Evolutionary conservation across 78 protist genomes (phyloP).

Genomic region (Cavenderia fasciculata): DNA sequence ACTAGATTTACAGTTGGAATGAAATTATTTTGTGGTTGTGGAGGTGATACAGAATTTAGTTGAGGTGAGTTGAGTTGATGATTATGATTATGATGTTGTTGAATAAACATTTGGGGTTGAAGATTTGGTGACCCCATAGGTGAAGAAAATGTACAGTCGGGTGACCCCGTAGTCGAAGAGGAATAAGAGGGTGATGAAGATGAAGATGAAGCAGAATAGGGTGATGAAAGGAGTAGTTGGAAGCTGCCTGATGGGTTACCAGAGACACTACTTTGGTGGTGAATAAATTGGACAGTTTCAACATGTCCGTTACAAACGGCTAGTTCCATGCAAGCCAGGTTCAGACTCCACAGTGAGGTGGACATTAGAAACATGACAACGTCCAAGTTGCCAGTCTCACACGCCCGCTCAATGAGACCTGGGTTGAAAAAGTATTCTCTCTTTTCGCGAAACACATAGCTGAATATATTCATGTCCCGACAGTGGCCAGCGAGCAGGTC

Average conservation of each 20-base stretch:
- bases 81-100: no score
- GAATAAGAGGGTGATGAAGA: no score
- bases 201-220: no score
- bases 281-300: not conserved
- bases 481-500: not conserved
- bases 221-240: no score
- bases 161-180: no score
- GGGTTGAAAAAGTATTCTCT: not conserved
- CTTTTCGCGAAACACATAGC: not conserved
- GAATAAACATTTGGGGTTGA: no score
- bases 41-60: not conserved
- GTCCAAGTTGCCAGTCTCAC: not conserved
- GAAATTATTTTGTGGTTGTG: not conserved
- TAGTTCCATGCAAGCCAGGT: not conserved
- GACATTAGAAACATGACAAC: not conserved
- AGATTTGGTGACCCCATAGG: no score
- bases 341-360: not conserved
- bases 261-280: no score
- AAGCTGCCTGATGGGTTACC: no score
- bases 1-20: no score
- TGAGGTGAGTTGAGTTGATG: no score
- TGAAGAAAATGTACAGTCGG: no score
- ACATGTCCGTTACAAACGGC: not conserved
- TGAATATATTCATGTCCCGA: not conserved
- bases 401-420: not conserved